These are phyloP conservation scores for Fusarium sp. DNA, from an alignment of 2,329 filamentous ascomycete species.

Conservation along the genomic window DNA sequence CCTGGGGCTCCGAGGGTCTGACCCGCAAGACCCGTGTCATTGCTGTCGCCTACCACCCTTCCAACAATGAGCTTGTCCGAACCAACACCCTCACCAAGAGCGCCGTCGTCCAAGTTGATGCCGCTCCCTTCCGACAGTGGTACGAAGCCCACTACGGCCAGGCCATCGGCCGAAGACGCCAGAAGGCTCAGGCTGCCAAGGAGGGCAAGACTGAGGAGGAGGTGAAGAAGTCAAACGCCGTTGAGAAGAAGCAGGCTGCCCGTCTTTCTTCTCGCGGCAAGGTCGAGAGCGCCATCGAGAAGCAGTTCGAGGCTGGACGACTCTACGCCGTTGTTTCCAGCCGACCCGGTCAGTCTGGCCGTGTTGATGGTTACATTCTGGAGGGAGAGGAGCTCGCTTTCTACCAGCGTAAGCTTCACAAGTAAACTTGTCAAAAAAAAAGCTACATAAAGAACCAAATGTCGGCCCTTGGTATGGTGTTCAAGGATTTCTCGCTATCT, in stretches of 20 bases:
- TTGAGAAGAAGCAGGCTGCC: slow-evolving; percentile 95
- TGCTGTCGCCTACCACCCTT: slow-evolving; percentile 97
- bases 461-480: slow-evolving; percentile 48
- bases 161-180: slow-evolving; percentile 86
- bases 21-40: slow-evolving; percentile 99
- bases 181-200: slow-evolving; percentile 74
- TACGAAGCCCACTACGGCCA: slow-evolving; percentile 99
- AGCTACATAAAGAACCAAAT: slow-evolving; percentile 31
- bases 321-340: slow-evolving; percentile 92
- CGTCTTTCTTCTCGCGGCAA: slow-evolving; percentile 86
- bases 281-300: slow-evolving; percentile 91
- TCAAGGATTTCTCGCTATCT: slow-evolving; percentile 49
- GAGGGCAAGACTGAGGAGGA: slow-evolving; percentile 71
- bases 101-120: slow-evolving; percentile 98
- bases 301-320: slow-evolving; percentile 99
- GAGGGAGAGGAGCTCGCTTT: slow-evolving; percentile 99
- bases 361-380: slow-evolving; percentile 95
- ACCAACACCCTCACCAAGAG: slow-evolving; percentile 99
- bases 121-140: slow-evolving; percentile 99
- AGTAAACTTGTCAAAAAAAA: slow-evolving; percentile 67
- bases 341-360: slow-evolving; percentile 95
- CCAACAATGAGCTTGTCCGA: slow-evolving; percentile 99
- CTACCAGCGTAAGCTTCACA: slow-evolving; percentile 99
- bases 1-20: slow-evolving; percentile 97
- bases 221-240: slow-evolving; percentile 91